These are phyloP conservation scores for Aspergillus arachidicola DNA, from an alignment of 2,329 filamentous ascomycete species.

Conservation along the genomic window DNA sequence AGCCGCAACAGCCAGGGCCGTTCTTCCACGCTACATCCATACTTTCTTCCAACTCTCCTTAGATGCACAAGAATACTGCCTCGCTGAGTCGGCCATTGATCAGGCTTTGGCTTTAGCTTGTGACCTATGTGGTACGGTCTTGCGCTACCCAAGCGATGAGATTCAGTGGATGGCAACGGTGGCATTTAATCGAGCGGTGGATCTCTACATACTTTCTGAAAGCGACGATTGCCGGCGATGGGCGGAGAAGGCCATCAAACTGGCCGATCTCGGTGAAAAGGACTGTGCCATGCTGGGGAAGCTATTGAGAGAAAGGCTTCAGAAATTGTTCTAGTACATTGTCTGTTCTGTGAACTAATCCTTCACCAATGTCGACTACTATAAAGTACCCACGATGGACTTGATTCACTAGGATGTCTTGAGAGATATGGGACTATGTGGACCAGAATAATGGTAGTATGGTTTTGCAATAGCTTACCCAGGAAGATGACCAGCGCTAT, in stretches of 20 bases:
- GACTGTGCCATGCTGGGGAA: conserved; percentile 27
- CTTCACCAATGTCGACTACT: too few species aligned
- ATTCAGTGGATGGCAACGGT: conserved; percentile 60
- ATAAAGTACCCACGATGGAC: too few species aligned
- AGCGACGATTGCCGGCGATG: conserved; percentile 38
- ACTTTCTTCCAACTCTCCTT: conserved; percentile 71
- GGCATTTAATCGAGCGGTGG: conserved; percentile 59
- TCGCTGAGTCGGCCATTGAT: conserved; percentile 40
- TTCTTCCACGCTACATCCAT: conserved; percentile 75
- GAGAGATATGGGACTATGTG: too few species aligned
- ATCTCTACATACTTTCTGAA: conserved; percentile 46
- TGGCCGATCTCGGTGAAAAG: conserved; percentile 32
- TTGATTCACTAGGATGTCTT: too few species aligned
- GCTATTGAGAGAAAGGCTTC: conserved; percentile 31
- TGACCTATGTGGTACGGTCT: not conserved
- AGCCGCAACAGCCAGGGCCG: conserved; percentile 38
- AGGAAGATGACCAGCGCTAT: too few species aligned
- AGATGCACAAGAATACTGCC: conserved; percentile 35
- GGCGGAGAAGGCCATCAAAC: conserved; percentile 38
- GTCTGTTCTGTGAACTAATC: too few species aligned
- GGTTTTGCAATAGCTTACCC: too few species aligned
- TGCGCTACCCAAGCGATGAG: conserved; percentile 55
- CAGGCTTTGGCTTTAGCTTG: conserved; percentile 32
- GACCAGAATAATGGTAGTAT: too few species aligned
- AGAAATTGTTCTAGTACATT: not conserved